Evolutionary conservation across 1,284 basidiomycete species (phyloP).

Genomic region (Ustilago hordei): DNA sequence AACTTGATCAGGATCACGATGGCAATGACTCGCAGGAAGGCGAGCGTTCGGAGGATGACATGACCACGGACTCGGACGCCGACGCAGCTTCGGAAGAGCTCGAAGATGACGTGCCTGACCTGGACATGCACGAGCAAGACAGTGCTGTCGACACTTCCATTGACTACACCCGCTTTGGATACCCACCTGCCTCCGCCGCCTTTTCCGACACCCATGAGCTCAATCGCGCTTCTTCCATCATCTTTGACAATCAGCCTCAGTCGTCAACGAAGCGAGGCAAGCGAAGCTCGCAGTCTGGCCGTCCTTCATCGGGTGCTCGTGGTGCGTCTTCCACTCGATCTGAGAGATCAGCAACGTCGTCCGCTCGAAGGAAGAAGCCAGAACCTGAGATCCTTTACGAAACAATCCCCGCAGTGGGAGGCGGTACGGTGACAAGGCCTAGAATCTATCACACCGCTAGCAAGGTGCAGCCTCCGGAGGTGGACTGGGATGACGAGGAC

Average conservation of each 20-base stretch:
- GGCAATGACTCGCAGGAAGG: constrained; percentile 13
- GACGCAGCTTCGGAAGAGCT: constrained; percentile 31
- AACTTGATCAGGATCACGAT: constrained; percentile 31
- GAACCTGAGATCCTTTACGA: constrained; percentile 72
- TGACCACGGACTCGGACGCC: constrained; percentile 23
- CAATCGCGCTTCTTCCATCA: constrained; percentile 52
- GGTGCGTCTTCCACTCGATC: constrained; percentile 28
- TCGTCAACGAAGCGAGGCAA: constrained; percentile 26
- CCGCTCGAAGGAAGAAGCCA: constrained; percentile 18
- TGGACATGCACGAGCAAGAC: constrained; percentile 33
- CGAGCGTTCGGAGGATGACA: constrained; percentile 28
- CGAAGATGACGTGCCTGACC: constrained; percentile 41
- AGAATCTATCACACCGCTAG: constrained; percentile 81
- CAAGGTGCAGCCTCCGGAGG: constrained; percentile 71
- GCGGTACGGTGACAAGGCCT: constrained; percentile 80
- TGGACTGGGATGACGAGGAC: constrained; percentile 54
- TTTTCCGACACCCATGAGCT: constrained; percentile 53
- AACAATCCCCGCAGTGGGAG: constrained; percentile 81
- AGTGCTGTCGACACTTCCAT: constrained; percentile 33
- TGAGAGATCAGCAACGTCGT: constrained; percentile 15
- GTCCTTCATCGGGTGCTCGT: constrained; percentile 9
- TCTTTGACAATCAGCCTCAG: constrained; percentile 47
- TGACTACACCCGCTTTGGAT: constrained; percentile 58
- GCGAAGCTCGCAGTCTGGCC: constrained; percentile 23
- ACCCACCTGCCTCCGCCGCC: constrained; percentile 57